A percentile compares a stretch with the other conserved stretches of the same genome.
phyloP scores from a whole-genome alignment of 2,329 filamentous ascomycete species.

The Apiospora kogelbergensis region DNA sequence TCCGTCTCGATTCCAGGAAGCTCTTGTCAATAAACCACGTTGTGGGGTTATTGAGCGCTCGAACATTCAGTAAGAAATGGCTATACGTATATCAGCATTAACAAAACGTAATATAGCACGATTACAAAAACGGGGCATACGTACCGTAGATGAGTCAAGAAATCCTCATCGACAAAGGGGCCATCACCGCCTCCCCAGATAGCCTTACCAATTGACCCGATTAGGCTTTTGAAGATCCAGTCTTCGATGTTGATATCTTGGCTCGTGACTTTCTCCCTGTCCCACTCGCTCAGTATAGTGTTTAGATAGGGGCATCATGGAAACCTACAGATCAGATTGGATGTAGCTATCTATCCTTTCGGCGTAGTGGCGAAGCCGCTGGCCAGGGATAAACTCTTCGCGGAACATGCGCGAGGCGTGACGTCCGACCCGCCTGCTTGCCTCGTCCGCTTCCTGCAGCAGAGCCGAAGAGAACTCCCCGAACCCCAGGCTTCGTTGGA shows the following conservation, averaged over 20 bases:
- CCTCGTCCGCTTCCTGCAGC: slow-evolving; percentile 12
- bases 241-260: slow-evolving; percentile 12
- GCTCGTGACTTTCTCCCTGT: background rate
- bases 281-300: background rate
- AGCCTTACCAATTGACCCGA: slow-evolving; percentile 14
- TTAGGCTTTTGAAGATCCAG: slow-evolving; percentile 15
- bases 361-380: slow-evolving; percentile 12
- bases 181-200: slow-evolving; percentile 14
- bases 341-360: slow-evolving; percentile 11
- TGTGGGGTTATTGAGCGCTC: slow-evolving; percentile 11
- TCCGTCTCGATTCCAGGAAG: slow-evolving; percentile 10
- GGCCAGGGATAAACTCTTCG: slow-evolving; percentile 15
- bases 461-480: slow-evolving; percentile 12
- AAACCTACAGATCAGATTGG: background rate
- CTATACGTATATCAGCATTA: background rate
- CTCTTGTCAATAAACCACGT: slow-evolving; percentile 3
- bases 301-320: background rate
- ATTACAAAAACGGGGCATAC: background rate
- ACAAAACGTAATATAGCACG: background rate
- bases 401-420: slow-evolving; percentile 15
- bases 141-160: background rate
- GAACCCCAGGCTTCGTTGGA: slow-evolving; percentile 12
- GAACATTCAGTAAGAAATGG: slow-evolving; percentile 8
- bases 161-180: background rate
- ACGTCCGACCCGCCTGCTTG: slow-evolving; percentile 9